Evolutionary conservation across 1,139 yeast species (phyloP), one percentile per base, ranked within the genome.

Genomic region (Geotrichum phurueaensis): DNA sequence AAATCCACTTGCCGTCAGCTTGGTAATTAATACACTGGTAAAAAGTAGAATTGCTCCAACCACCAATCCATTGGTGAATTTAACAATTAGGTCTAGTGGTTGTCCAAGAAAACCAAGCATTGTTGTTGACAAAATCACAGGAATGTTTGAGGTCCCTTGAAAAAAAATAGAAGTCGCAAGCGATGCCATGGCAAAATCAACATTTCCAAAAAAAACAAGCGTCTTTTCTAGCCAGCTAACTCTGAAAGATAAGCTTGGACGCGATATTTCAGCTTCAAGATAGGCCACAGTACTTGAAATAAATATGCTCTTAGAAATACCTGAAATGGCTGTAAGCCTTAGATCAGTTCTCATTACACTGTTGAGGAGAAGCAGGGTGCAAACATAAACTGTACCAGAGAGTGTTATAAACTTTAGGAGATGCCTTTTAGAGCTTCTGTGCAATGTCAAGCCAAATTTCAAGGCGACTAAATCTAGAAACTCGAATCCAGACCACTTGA

Each of bases 381-480:
- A 36, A 36, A 36, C 43, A 13, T 15, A 36, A 7, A n/a, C 43
- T n/a, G 18, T 15, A 36, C 43, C 43, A 36, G 43, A 36, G 18
- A 36, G 43, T 15, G 43, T 36, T 36, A 36, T 2, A 36, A 36
- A 36, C 43, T 10, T 36, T 36, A 36, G 18, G 18, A 36, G 43
- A 36, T 36, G 43, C 43, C 18, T 36, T 36, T 36, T 36, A n/a
- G 43, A 36, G 43, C 18, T 36, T 13, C 6, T 29, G n/a, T 39
- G 33, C 15, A 22, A 22, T 15, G 56, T 45, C 27, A 54, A 29
- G 2, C 56, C 56, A 45, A 45, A 54, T 29, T 54, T 54, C 25
- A 25, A 54, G 27, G 51, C 47, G n/a, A 54, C 31, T 27, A 54
- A 10, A 45, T 54, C 56, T 6, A 54, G 51, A 23, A 43, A 29